These are phyloP conservation scores for Diplodia scrobiculata DNA, from an alignment of 2,329 filamentous ascomycete genomes.

Conservation along the genomic window DNA sequence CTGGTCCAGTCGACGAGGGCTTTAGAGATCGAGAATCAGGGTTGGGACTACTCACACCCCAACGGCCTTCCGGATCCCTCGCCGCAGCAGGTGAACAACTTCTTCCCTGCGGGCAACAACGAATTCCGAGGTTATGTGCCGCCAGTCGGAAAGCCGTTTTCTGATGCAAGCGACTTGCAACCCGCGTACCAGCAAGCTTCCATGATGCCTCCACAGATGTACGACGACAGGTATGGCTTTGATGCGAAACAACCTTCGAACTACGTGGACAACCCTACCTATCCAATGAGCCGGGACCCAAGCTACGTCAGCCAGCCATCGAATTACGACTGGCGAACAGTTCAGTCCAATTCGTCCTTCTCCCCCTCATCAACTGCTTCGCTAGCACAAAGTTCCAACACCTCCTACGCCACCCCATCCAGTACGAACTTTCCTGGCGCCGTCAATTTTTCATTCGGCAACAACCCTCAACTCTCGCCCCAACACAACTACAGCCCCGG, in stretches of 20 bases:
- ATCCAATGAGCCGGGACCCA: slow-evolving; percentile 27
- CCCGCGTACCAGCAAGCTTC: slow-evolving; percentile 14
- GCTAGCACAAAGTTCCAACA: slow-evolving; percentile 21
- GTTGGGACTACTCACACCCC: slow-evolving; percentile 15
- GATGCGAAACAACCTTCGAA: slow-evolving; percentile 20
- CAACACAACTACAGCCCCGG: slow-evolving; percentile 24
- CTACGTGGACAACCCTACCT: slow-evolving; percentile 18
- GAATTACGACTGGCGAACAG: slow-evolving; percentile 24
- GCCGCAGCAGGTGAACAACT: slow-evolving; percentile 6
- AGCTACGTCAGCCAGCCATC: slow-evolving; percentile 25
- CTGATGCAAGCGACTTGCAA: slow-evolving; percentile 13
- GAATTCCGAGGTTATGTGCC: background rate
- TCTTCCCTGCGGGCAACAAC: slow-evolving; percentile 10
- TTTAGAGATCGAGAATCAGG: slow-evolving; percentile 16
- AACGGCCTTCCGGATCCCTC: slow-evolving; percentile 15
- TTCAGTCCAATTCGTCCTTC: slow-evolving; percentile 24
- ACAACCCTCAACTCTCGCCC: slow-evolving; percentile 17
- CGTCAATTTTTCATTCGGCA: slow-evolving; percentile 26
- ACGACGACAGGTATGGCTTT: slow-evolving; percentile 20
- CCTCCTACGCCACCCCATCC: slow-evolving; percentile 20
- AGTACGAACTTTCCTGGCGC: slow-evolving; percentile 25
- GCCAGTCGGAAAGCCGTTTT: slow-evolving; percentile 1
- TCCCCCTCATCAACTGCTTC: slow-evolving; percentile 24
- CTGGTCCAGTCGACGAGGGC: slow-evolving; percentile 16
- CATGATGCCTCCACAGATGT: slow-evolving; percentile 26